Evolutionary conservation across 2,329 filamentous ascomycete genomes (phyloP).

Genomic region (Pseudocercospora fijiensis): DNA sequence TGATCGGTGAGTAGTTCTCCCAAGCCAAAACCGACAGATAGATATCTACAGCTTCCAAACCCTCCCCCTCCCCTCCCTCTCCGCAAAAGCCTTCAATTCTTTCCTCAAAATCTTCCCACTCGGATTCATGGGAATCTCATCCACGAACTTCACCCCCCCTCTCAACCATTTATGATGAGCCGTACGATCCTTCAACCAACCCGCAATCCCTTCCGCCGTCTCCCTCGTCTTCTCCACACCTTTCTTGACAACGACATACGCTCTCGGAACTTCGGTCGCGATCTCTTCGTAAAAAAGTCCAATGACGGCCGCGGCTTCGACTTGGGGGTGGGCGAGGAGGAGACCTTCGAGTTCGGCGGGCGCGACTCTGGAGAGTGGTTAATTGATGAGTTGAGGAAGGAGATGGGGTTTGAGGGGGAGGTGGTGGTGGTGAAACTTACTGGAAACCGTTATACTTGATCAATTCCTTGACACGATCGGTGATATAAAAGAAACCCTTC

Average conservation of each 20-base stretch:
- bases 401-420: no score
- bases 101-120: slow-evolving; percentile 59
- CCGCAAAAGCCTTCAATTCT: slow-evolving; percentile 57
- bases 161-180: slow-evolving; percentile 62
- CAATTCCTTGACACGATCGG: slow-evolving; percentile 62
- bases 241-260: slow-evolving; percentile 39
- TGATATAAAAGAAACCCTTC: slow-evolving; percentile 54
- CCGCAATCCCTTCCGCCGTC: slow-evolving; percentile 50
- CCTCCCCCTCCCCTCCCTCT: background rate
- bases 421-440: no score
- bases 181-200: slow-evolving; percentile 55
- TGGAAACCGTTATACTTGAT: slow-evolving; percentile 64
- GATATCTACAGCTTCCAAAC: background rate
- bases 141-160: slow-evolving; percentile 58
- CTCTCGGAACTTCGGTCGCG: slow-evolving; percentile 49
- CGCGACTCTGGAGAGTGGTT: slow-evolving; percentile 47
- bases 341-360: slow-evolving; percentile 61
- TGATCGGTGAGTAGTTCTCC: no score
- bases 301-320: slow-evolving; percentile 46
- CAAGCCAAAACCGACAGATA: no score
- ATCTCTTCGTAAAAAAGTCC: slow-evolving; percentile 63
- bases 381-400: background rate
- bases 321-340: slow-evolving; percentile 54
- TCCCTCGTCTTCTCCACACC: background rate
- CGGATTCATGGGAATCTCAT: slow-evolving; percentile 59